phyloP scores from a whole-genome alignment of 2,329 filamentous ascomycete species.

The Hymenoscyphus fraxineus region DNA sequence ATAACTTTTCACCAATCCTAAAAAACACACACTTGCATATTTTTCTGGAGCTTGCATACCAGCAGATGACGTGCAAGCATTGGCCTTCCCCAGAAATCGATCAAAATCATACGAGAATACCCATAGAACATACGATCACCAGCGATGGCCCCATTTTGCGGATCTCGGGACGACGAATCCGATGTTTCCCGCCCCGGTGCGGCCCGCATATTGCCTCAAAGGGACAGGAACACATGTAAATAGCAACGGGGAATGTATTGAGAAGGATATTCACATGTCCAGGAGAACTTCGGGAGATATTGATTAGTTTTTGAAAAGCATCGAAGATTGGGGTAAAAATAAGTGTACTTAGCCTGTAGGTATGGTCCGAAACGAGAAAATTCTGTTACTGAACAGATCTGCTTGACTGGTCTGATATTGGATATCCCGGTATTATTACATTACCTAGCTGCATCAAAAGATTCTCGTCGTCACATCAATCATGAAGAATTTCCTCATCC shows the following conservation, averaged over 20 bases:
- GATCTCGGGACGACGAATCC: not conserved
- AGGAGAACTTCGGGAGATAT: no score
- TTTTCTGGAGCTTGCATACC: not conserved
- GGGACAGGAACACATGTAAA: no score
- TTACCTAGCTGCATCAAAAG: not conserved
- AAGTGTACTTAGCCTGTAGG: not conserved
- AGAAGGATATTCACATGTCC: no score
- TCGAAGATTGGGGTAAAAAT: no score
- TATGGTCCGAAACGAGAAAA: not conserved
- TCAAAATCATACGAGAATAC: not conserved
- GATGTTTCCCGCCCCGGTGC: not conserved
- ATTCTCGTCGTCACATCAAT: not conserved
- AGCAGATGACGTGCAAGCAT: not conserved
- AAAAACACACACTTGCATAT: not conserved
- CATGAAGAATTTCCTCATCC: conserved; percentile 1
- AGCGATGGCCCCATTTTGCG: not conserved
- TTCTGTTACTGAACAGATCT: not conserved
- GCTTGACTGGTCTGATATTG: not conserved
- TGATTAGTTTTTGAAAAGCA: no score
- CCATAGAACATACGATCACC: not conserved
- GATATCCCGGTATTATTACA: not conserved
- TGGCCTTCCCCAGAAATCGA: not conserved
- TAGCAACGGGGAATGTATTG: no score
- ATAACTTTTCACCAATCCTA: no score
- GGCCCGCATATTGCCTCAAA: not conserved